Evolutionary conservation across 352 stramenopile species (phyloP), one percentile per base, ranked within the genome.

Genomic region (Phytophthora sp.): DNA sequence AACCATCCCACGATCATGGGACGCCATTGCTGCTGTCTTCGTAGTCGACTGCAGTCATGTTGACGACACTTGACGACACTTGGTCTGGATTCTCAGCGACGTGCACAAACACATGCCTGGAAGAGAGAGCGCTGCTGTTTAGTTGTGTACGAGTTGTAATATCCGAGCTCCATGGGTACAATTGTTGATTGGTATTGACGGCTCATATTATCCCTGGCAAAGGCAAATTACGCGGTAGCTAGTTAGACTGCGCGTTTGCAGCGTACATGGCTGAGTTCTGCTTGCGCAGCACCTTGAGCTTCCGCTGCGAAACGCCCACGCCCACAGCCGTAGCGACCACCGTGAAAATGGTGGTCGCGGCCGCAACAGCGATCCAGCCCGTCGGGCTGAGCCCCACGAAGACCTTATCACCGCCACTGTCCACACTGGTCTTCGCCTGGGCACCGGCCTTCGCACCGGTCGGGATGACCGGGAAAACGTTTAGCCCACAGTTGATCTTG

Each of bases 401-500:
- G 9, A 79, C 56, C 57, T 87, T 82, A 24, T 75, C 73, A 15
- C 85, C 85, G 31, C 85, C 85, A n/a, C 83, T 84, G 45, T 94
- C 83, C 3, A 94, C 72, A 34, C 55, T 52, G 15, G 67, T 72
- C 3, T 66, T 70, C 17, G 68, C 71, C 7, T 82, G 69, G 7
- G 72, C 69, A 38, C 79, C 74, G 6, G 77, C 72, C 13, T 74
- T 74, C 10, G 85, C 85, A 17, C 85, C 85, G 0, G 72, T 74
- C 2, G 83, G 83, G 41, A 89, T 80, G 4, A 92, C 84, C 1
- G 85, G 85, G 54, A 92, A 94, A 11, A 94, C 76, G 42, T 92
- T 92, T 34, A 94, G 69, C 0, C 85, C 83, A 51, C 85, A 94
- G 62, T 94, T 94, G 26, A 87, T 71, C 54, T 90, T 92, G 44